Conservation (phyloP, 2,329 filamentous ascomycete genomes). For the Ploettnerulaceae sp. region DNA sequence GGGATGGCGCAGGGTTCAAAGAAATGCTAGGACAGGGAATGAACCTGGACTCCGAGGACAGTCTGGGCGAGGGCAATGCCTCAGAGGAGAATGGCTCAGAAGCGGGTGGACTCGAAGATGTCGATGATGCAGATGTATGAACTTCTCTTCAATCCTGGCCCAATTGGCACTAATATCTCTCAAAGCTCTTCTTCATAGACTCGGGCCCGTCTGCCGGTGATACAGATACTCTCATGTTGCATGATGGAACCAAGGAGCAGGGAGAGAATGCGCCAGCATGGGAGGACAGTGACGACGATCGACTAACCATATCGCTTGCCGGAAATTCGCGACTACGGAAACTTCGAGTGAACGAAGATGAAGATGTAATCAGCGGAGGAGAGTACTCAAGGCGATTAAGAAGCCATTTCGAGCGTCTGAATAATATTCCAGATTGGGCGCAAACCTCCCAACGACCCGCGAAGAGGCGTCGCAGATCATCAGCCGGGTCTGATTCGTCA, state of each 20-base stretch:
- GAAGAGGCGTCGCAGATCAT: constrained; percentile 49
- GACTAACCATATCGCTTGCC: constrained; percentile 76
- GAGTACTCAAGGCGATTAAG: constrained; percentile 81
- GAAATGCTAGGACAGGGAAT: constrained; percentile 61
- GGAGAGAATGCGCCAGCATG: constrained; percentile 58
- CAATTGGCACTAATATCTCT: constrained; percentile 10
- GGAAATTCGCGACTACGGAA: constrained; percentile 73
- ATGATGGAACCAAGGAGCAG: constrained; percentile 30
- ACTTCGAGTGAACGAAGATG: constrained; percentile 70
- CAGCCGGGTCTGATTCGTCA: constrained; percentile 39
- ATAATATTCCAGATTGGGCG: constrained; percentile 59
- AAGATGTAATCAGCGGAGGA: constrained; percentile 80
- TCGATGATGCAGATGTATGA: constrained; percentile 64
- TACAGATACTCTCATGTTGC: constrained; percentile 21
- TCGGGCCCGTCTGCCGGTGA: constrained; percentile 32
- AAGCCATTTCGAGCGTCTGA: constrained; percentile 63
- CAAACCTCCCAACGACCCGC: constrained; percentile 45
- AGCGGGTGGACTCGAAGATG: constrained; percentile 52
- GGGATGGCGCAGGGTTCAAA: constrained; percentile 77
- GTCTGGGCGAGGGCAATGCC: constrained; percentile 19
- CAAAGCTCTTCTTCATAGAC: constrained; percentile 37
- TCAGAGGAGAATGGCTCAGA: constrained; percentile 39
- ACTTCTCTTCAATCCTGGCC: constrained; percentile 1
- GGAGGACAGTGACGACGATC: constrained; percentile 95
- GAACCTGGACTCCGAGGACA: constrained; percentile 25